Base-by-base conservation (phyloP, 352 stramenopile species). In the Pythium coloratum region DNA sequence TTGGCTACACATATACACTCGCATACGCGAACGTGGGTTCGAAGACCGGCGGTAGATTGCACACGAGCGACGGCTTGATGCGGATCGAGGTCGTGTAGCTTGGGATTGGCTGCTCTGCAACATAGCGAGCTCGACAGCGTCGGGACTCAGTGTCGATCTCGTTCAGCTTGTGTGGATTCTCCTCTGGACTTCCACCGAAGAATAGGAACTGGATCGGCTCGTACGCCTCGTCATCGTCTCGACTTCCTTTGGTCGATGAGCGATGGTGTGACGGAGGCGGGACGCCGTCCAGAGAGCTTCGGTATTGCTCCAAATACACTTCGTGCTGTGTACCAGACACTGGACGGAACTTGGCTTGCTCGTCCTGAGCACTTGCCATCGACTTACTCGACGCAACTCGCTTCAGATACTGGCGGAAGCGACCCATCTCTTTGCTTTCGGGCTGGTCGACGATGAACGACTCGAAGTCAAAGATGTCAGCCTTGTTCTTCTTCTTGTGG, bases 151-250 rank as follows among this genome's bases (percentile, higher is more conserved):
- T 47, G 30, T 84, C 77, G 16, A 82, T 59, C 10, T 79, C 67
- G 18, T 55, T 53, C 28, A 75, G n/a, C 4, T 42, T 30, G 50
- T 71, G 50, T 9, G 42, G 57, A 63, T 69, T 77, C 56, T 82
- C 68, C 6, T 88, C 76, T 1, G 77, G 62, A 32, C 67, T 75
- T 1, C 81, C 76, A 0, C 61, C 62, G 62, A 86, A 90, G 67
- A 90, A 88, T 6, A 90, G 66, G 55, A 90, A 90, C 56, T 88
- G 70, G 56, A 85, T 81, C 0, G 63, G 76, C 14, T 63, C 57
- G 1, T 20, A 36, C 7, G n/a, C 12, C 1, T 54, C 28, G 20
- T 59, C 55, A 2, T 61, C 62, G 3, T 58, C 28, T 62, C 58
- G 57, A 71, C 64, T 71, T 1, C 64, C 64, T 46, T 38, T 62